Evolutionary conservation across 306 rosid genomes (phyloP), one percentile per base, ranked within the genome.

Genomic region (Rubus idaeus): DNA sequence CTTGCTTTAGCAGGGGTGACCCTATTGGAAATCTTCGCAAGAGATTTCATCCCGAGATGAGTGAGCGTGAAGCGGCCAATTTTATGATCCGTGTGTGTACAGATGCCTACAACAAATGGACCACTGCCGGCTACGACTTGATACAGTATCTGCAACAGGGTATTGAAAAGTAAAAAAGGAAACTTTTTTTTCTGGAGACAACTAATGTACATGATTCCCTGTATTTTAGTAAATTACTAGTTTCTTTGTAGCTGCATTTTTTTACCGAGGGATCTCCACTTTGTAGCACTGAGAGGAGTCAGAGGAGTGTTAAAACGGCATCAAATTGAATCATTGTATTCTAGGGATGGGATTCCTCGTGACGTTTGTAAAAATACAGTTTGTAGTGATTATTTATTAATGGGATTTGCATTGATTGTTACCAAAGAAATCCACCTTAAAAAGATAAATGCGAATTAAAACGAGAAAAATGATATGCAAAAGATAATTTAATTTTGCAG

Each of bases 81-180:
- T 95, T 92, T 84, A 92, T 95, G 99, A 89, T 91, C 85, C 97
- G 67, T 52, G 99, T 95, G 20, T 95, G 99, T 80, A 87, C 93
- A 40, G 99, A 95, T 86, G 99, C 99, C 41, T 95, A 95, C 77
- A 95, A 92, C 83, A 95, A 95, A 89, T 95, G 99, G 99, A 95
- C 97, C 20, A 95, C 99, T 56, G 99, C 99, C 16, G 99, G 99
- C 70, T 95, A 95, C 77, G 99, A 95, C 85, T 86, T 95, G 84
- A 95, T 95, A 81, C 99, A 95, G 78, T 95, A 89, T 81, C 84
- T 95, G 82, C 99, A 95, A 87, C 99, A 95, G 85, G 99, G 99
- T 78, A 95, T 95, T 21, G 99, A 95, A 89, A 95, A 95, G 88
- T 95, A 83, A 57, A 77, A 37, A 66, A 80, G 61, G 42, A 46